Percentiles rank a stretch among this genome's conserved stretches.
These are phyloP conservation scores for Glycine latifolia DNA, from an alignment of 306 rosid species.

Conservation along the genomic window DNA sequence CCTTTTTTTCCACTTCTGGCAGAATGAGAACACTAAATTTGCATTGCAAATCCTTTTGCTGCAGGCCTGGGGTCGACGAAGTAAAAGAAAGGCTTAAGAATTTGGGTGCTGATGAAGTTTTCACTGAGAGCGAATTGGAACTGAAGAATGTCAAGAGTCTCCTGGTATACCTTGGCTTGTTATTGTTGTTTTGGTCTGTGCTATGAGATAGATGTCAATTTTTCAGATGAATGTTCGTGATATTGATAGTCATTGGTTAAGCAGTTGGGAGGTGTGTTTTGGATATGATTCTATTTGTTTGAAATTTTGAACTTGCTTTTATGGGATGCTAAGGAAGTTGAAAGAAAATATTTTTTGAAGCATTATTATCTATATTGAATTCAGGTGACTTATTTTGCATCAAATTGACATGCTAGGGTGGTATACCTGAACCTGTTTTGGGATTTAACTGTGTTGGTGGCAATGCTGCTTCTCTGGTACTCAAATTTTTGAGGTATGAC, in stretches of 20 bases:
- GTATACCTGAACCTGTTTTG: conserved; percentile 76
- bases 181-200: conserved; percentile 26
- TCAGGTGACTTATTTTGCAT: conserved; percentile 43
- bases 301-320: conserved; percentile 8
- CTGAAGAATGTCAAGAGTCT: conserved; percentile 88
- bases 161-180: conserved; percentile 66
- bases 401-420: conserved; percentile 57
- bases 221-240: neutral
- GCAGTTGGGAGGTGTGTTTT: no score
- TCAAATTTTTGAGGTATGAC: conserved; percentile 86
- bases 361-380: conserved; percentile 15
- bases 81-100: conserved; percentile 76
- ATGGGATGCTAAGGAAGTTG: conserved; percentile 2
- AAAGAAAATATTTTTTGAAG: conserved; percentile 5
- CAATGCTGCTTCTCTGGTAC: conserved; percentile 85
- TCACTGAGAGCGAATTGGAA: conserved; percentile 80
- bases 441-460: conserved; percentile 98
- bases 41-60: conserved; percentile 33
- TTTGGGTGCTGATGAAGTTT: conserved; percentile 89
- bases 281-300: conserved; percentile 13
- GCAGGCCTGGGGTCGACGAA: conserved; percentile 79
- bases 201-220: conserved; percentile 20
- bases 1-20: neutral
- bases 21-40: conserved; percentile 18
- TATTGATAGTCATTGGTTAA: no score